phyloP scores from a whole-genome alignment of 192 early-diverging fungal genomes.

The Linnemannia exigua region DNA sequence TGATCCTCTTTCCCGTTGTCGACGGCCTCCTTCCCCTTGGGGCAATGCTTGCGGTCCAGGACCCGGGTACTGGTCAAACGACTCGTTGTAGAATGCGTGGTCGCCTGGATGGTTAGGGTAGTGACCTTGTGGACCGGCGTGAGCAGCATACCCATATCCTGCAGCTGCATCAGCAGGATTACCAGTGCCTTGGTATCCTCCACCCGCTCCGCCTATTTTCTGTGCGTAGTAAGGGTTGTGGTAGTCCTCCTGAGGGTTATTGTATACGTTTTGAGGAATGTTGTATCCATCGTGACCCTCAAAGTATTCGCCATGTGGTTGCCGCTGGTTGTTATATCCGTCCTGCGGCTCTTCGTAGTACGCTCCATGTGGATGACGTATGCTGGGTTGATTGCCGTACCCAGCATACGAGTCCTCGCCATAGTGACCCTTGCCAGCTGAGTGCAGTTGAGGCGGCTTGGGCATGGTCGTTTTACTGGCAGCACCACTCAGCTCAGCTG shows the following conservation, averaged over 20 bases:
- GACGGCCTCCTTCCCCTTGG: no score
- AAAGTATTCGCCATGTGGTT: slow-evolving; percentile 15
- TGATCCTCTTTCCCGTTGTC: no score
- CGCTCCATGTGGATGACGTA: not conserved
- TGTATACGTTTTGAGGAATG: not conserved
- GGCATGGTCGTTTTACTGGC: slow-evolving; percentile 27
- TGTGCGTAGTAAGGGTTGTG: slow-evolving; percentile 43
- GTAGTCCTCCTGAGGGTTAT: slow-evolving; percentile 20
- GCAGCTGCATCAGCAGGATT: not conserved
- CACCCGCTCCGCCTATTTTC: not conserved
- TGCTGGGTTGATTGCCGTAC: not conserved
- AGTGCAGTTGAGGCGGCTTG: slow-evolving; percentile 8
- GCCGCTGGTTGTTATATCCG: not conserved
- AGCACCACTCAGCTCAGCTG: slow-evolving; percentile 7
- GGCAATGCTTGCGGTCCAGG: not conserved
- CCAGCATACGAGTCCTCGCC: not conserved
- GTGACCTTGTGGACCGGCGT: not conserved
- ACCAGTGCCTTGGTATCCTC: not conserved
- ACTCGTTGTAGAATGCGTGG: not conserved
- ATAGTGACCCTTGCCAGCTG: slow-evolving; percentile 10
- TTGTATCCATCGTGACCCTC: slow-evolving; percentile 4
- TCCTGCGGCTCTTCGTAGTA: not conserved
- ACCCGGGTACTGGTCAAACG: not conserved
- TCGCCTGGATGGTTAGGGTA: slow-evolving; percentile 1
- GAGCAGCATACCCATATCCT: not conserved